Evolutionary conservation across 2,329 filamentous ascomycete genomes (phyloP), one percentile per base, ranked within the genome.

Genomic region (Corynespora cassiicola): DNA sequence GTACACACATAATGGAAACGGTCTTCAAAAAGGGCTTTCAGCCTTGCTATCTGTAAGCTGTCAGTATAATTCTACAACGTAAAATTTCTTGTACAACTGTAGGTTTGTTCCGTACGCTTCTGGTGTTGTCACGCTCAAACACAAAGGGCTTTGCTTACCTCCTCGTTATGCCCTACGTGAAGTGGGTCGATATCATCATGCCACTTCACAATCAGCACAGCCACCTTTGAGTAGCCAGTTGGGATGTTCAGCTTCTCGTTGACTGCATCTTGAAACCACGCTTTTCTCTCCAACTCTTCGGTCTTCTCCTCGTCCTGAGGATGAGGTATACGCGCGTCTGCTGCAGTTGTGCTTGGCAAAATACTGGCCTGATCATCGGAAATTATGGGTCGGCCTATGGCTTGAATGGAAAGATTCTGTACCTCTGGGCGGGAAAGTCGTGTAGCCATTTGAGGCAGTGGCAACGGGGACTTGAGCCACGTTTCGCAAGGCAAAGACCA

Each of bases 151-250:
- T 15, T 17, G 40, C 44, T 37, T 9, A 56, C 50, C 28, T 52
- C 50, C 20, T 45, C 11, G 7, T 38, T 20, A 26, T 56, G 54
- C 4, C 44, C 47, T 3, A 28, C 27, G 7, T 33, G 24, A 4
- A 53, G 40, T 3, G 55, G 41, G 22, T 63, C 57, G 4, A 63
- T 30, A 1, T 47, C 23, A 7, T 50, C 31, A 14, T 52, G 31
- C 62, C 61, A 65, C 20, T 52, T 41, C 4, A 65, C 38, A 2
- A 66, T 46, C 7, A 66, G 34, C 0, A 58, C 56, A 4, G 53
- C 45, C 3, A 62, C 60, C 21, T 61, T 42, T 6, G 36, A 26
- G 30, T 66, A 66, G 10, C 50, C 47, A 25, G 36, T 47, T 3
- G 58, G 57, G 21, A 56, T 47, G 4, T 58, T 32, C 35, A 57